Conservation (phyloP, 352 stramenopile species). For the Phytopythium mirpurense region DNA sequence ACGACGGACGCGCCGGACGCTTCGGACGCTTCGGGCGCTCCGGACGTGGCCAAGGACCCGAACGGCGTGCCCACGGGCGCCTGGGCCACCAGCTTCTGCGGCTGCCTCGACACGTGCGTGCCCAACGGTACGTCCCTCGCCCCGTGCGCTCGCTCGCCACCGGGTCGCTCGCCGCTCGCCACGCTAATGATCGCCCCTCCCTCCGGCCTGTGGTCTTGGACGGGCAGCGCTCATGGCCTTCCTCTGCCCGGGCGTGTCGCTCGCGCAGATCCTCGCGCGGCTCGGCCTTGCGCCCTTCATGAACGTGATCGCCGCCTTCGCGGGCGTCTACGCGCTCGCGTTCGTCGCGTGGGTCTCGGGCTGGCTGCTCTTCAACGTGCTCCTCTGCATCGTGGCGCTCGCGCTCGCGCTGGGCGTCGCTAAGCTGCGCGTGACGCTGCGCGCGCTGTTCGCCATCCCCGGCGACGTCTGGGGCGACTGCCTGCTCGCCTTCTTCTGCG, state of each 20-base stretch:
- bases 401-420: conserved; percentile 8
- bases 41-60: conserved; percentile 15
- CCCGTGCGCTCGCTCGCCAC: neutral
- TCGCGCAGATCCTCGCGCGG: conserved; percentile 25
- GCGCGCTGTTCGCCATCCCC: conserved; percentile 41
- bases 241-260: conserved; percentile 27
- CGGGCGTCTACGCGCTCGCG: conserved; percentile 13
- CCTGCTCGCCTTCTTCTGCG: conserved; percentile 26
- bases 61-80: conserved; percentile 36
- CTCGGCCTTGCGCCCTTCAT: conserved; percentile 22
- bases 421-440: conserved; percentile 34
- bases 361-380: conserved; percentile 6
- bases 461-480: conserved; percentile 29
- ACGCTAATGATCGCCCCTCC: conserved; percentile 29
- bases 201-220: conserved; percentile 28
- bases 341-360: conserved; percentile 9
- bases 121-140: conserved; percentile 23
- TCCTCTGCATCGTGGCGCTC: conserved; percentile 8
- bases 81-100: conserved; percentile 30
- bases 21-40: too few relatives aligned
- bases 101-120: conserved; percentile 23
- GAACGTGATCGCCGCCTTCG: conserved; percentile 12
- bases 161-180: conserved; percentile 3
- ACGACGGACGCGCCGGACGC: neutral
- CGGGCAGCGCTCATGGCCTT: conserved; percentile 30